These are phyloP conservation scores for Aspergillus olivimuriae DNA, from an alignment of 495 filamentous ascomycete species.

Conservation along the genomic window DNA sequence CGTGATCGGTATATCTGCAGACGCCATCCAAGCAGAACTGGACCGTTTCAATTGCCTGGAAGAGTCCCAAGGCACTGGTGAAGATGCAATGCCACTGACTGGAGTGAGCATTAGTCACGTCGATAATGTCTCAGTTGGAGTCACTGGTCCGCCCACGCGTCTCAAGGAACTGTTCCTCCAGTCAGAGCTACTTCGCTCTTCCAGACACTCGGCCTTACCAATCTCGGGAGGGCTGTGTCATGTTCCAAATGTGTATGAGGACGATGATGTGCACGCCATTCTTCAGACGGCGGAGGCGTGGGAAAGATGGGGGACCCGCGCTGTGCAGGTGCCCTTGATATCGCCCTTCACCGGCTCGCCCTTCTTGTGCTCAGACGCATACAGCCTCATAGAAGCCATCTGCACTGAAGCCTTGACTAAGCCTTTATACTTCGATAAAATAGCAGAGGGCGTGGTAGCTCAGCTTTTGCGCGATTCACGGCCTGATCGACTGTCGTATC, in stretches of 20 bases:
- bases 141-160: conserved; percentile 39
- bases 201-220: conserved; percentile 24
- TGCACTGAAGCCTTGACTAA: too few relatives aligned
- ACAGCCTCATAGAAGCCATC: too few relatives aligned
- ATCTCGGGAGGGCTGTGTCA: conserved; percentile 36
- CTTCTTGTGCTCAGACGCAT: too few relatives aligned
- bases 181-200: conserved; percentile 25
- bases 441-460: too few relatives aligned
- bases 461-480: too few relatives aligned
- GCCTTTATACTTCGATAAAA: too few relatives aligned
- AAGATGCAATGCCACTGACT: conserved; percentile 11
- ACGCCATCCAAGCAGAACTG: too few relatives aligned
- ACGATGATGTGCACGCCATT: conserved; percentile 15
- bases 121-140: conserved; percentile 26
- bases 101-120: conserved; percentile 37
- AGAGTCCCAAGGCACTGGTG: conserved; percentile 17
- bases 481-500: too few relatives aligned
- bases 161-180: conserved; percentile 24
- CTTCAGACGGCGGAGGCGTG: conserved; percentile 4
- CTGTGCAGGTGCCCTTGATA: conserved; percentile 1
- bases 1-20: conserved; percentile 21
- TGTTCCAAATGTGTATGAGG: conserved; percentile 34
- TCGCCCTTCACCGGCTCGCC: too few relatives aligned
- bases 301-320: neutral
- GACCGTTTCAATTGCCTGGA: conserved; percentile 34